phyloP scores from a whole-genome alignment of 2,329 filamentous ascomycete genomes.

The Aureobasidium sp. region DNA sequence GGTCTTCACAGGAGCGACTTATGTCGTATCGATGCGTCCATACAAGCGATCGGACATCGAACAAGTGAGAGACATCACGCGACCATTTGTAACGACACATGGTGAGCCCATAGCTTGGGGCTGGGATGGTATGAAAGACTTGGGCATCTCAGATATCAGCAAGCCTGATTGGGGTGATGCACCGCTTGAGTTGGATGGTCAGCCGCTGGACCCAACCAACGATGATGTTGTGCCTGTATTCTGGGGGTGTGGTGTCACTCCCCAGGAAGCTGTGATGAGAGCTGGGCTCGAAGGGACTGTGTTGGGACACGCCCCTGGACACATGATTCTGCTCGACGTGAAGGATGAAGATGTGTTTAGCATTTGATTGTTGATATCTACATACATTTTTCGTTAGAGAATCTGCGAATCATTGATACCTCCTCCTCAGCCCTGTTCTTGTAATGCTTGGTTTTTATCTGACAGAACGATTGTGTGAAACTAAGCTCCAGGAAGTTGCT shows the following conservation, averaged over 20 bases:
- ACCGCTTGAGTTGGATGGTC: slow-evolving; percentile 29
- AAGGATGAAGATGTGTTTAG: slow-evolving; percentile 34
- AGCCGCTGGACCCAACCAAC: slow-evolving; percentile 27
- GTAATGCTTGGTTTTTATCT: too few species aligned
- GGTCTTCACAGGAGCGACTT: slow-evolving; percentile 48
- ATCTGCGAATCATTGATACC: too few species aligned
- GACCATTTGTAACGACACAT: slow-evolving; percentile 50
- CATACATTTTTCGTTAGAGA: too few species aligned
- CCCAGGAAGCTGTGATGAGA: slow-evolving; percentile 56
- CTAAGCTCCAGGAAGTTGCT: too few species aligned
- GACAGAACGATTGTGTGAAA: too few species aligned
- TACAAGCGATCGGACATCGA: slow-evolving; percentile 47
- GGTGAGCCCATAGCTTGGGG: slow-evolving; percentile 61
- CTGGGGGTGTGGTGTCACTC: slow-evolving; percentile 61
- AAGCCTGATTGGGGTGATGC: slow-evolving; percentile 52
- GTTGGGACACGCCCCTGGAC: slow-evolving; percentile 55
- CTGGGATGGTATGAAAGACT: slow-evolving; percentile 46
- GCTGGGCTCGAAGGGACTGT: slow-evolving; percentile 49
- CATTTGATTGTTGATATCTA: too few species aligned
- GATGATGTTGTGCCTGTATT: slow-evolving; percentile 49
- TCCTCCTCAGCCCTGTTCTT: too few species aligned
- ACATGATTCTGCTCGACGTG: slow-evolving; percentile 56
- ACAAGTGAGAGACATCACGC: slow-evolving; percentile 48
- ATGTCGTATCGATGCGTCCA: slow-evolving; percentile 58
- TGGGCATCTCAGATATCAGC: slow-evolving; percentile 51